A percentile compares a stretch with the other conserved stretches of the same genome.
Conservation (phyloP, 768 basidiomycete genomes). For the Boletus tylopilopsis region DNA sequence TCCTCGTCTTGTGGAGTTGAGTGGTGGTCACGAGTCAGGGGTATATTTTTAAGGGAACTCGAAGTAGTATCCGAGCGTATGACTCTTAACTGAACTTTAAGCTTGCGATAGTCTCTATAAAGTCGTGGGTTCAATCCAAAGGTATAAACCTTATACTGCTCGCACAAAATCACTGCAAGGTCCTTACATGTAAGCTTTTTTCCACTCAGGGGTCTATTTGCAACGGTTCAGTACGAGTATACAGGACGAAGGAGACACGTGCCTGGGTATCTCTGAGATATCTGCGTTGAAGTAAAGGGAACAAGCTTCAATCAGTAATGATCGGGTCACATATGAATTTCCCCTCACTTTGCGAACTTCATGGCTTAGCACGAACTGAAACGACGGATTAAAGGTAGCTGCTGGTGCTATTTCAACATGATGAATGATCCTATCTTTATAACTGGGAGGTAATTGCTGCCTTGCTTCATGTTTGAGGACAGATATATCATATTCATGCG, state of each 20-base stretch:
- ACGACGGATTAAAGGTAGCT: background rate
- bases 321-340: background rate
- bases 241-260: background rate
- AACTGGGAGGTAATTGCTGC: background rate
- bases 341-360: conserved; percentile 57
- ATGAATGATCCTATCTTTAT: background rate
- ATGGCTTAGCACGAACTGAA: conserved; percentile 28
- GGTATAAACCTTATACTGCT: background rate
- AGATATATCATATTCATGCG: background rate
- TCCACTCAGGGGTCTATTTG: conserved; percentile 62
- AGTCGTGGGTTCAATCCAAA: background rate
- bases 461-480: background rate
- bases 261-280: conserved; percentile 70
- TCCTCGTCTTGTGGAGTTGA: background rate
- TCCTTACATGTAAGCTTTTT: conserved; percentile 32
- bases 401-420: background rate
- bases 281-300: conserved; percentile 31
- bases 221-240: background rate
- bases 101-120: conserved; percentile 63
- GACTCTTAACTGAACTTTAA: conserved; percentile 62
- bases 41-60: background rate
- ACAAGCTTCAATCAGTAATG: background rate
- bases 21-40: background rate
- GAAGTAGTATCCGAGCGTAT: conserved; percentile 36
- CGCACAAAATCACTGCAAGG: background rate